phyloP scores from a whole-genome alignment of 1,284 basidiomycete species.

The Ustilago cynodontis region DNA sequence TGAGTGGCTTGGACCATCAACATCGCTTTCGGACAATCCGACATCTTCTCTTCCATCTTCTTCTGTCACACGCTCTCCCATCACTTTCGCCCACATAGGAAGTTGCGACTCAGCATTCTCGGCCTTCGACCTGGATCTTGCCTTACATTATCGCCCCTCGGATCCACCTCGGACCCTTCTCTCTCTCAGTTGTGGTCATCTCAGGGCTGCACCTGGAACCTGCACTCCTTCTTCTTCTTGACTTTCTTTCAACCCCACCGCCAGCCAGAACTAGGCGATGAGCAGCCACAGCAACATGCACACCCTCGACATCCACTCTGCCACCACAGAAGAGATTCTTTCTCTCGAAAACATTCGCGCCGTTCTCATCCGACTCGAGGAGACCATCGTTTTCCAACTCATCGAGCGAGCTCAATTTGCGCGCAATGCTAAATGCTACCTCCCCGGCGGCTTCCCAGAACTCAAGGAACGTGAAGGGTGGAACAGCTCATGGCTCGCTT shows the following conservation, averaged over 20 bases:
- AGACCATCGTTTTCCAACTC: constrained; percentile 93
- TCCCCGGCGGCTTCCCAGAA: constrained; percentile 79
- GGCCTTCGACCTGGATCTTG: background rate
- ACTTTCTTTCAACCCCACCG: background rate
- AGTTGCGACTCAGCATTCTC: background rate
- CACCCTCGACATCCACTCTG: constrained; percentile 60
- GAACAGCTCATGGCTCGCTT: constrained; percentile 90
- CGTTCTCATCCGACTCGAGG: constrained; percentile 89
- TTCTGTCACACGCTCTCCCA: background rate
- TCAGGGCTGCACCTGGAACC: background rate
- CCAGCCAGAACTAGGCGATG: constrained; percentile 21
- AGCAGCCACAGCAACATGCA: constrained; percentile 55
- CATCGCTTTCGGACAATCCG: background rate
- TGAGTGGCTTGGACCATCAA: constrained; percentile 11
- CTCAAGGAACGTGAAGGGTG: constrained; percentile 79
- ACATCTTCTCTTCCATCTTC: background rate
- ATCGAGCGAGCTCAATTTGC: constrained; percentile 98
- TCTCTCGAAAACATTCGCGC: constrained; percentile 86
- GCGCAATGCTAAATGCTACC: constrained; percentile 91
- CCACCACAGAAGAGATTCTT: constrained; percentile 73
- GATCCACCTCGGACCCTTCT: background rate
- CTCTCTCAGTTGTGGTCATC: background rate
- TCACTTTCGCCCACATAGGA: background rate
- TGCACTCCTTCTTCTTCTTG: background rate
- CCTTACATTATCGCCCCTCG: background rate